Evolutionary conservation across 2,329 filamentous ascomycete genomes (phyloP).

Genomic region (Clarireedia hainanense): DNA sequence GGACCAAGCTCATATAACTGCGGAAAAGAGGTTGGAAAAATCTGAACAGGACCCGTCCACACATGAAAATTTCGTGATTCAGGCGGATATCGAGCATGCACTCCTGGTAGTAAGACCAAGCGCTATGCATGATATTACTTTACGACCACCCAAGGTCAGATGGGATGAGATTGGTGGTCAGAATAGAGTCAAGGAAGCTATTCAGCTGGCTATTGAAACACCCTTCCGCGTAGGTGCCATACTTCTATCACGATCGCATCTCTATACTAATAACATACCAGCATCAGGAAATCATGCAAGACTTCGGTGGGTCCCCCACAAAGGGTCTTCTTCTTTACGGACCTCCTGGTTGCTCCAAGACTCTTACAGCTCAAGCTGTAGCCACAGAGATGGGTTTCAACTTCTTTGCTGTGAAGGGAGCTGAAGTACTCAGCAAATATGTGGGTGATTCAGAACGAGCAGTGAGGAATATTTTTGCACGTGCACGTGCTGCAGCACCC

Average conservation of each 20-base stretch:
- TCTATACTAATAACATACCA: conserved; percentile 24
- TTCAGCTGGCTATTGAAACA: conserved; percentile 37
- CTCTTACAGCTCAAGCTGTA: conserved; percentile 81
- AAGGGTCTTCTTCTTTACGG: conserved; percentile 87
- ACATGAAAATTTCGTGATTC: conserved; percentile 19
- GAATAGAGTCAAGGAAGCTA: conserved; percentile 58
- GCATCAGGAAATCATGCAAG: conserved; percentile 41
- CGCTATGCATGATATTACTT: conserved; percentile 81
- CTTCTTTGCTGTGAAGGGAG: conserved; percentile 90
- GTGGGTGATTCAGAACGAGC: conserved; percentile 89
- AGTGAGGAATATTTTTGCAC: conserved; percentile 76
- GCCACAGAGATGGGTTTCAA: conserved; percentile 88
- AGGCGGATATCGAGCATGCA: conserved; percentile 55
- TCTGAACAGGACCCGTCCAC: neutral
- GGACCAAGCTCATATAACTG: conserved; percentile 39
- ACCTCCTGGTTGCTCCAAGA: conserved; percentile 91
- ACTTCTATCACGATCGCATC: neutral
- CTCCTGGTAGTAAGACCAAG: conserved; percentile 66
- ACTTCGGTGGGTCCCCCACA: conserved; percentile 49
- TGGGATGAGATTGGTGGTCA: conserved; percentile 90
- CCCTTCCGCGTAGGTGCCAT: conserved; percentile 22
- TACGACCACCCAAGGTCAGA: conserved; percentile 77
- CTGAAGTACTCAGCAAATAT: conserved; percentile 92
- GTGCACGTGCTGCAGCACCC: conserved; percentile 76
- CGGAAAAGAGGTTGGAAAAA: conserved; percentile 19